Conservation (phyloP, 345 rosid species). For the Physaria fendleri region DNA sequence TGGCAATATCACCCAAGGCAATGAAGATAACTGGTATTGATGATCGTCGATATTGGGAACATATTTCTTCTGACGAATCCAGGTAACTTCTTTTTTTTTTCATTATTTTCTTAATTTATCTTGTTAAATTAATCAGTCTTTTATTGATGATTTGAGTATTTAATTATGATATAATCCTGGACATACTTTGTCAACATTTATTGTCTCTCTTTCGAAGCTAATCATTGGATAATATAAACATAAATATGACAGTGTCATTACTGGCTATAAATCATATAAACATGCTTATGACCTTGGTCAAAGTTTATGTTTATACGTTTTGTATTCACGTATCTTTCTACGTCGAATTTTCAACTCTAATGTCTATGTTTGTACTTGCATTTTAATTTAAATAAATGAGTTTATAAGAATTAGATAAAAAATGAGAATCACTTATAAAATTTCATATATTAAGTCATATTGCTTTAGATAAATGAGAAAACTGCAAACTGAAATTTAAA, state of each 20-base stretch:
- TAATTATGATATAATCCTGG: not conserved
- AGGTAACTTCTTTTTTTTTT: conserved; percentile 36
- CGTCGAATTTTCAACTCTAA: not conserved
- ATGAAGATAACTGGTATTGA: conserved; percentile 81
- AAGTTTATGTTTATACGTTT: conserved; percentile 15
- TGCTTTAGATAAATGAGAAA: not conserved
- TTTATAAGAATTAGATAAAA: not conserved
- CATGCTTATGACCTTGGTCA: conserved; percentile 21
- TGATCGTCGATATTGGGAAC: conserved; percentile 89
- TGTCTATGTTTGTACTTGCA: not conserved
- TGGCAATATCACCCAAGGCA: conserved; percentile 67
- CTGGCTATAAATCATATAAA: conserved; percentile 5
- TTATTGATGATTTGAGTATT: not conserved
- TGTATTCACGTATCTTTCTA: not conserved
- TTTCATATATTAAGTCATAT: no score
- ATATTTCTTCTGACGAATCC: conserved; percentile 71
- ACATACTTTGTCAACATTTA: not conserved
- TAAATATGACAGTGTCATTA: not conserved
- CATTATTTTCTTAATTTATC: not conserved
- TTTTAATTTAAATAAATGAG: not conserved
- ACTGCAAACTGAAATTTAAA: not conserved
- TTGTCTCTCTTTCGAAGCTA: conserved; percentile 1
- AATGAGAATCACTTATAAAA: no score
- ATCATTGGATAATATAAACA: conserved; percentile 12
- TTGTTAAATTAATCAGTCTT: no score